Evolutionary conservation across 2,329 filamentous ascomycete species (phyloP), one percentile per base, ranked within the genome.

Genomic region (Scedosporium apiospermum): DNA sequence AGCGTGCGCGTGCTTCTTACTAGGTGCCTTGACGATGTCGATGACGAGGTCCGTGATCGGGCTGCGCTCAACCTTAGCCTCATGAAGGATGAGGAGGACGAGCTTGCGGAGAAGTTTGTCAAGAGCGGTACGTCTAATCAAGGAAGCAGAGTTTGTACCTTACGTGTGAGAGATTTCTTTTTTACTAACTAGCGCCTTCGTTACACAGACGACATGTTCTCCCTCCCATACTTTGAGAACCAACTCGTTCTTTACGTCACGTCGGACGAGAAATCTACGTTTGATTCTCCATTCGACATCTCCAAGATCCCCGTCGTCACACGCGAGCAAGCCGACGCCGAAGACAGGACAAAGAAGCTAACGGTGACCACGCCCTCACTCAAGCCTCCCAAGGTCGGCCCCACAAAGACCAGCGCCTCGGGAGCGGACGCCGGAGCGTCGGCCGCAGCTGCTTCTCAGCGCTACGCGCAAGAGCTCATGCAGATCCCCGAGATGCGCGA

Each of bases 221-320:
- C 93, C 7, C 83, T 99, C 23, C 90, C 92, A 10, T 92, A 91
- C 64, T 96, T 99, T 65, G 95, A 98, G 80, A 93, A 98, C 73
- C 93, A 98, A 73, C 87, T 99, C 60, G 93, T 97, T 68, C 90
- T 96, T 86, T 99, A 99, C 71, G 93, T 99, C 69, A 96, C 93
- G 18, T 92, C 93, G 12, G 90, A 92, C 62, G 91, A 95, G 71
- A 92, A 93, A 74, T 85, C 88, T 38, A 90, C 89, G 0, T 99
- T 98, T 70, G 84, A 88, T 49, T 80, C 81, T 41, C 88, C 95
- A 6, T 99, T 99, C 80, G 93, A 98, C 73, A 88, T 99, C 70
- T 86, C 88, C 69, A 88, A 89, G 71, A 90, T 99, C 57, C 95
- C 95, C 4, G 87, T 97, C 58, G 95, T 99, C 67, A 96, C 92